phyloP scores from a whole-genome alignment of 2,329 filamentous ascomycete genomes.

The Nigrospora sphaerica region DNA sequence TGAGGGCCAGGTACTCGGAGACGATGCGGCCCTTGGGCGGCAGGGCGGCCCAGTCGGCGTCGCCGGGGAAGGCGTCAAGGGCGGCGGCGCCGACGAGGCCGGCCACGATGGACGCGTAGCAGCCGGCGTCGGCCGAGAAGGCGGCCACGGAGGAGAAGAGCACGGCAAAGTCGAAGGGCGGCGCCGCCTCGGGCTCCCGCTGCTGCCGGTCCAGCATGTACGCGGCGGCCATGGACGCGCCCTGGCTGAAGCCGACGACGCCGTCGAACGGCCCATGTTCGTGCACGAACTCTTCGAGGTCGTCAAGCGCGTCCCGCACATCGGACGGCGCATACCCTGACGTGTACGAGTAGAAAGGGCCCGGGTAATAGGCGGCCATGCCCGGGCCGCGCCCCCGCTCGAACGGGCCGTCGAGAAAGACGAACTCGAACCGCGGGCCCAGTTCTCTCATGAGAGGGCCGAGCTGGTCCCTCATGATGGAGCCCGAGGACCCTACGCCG shows the following conservation, averaged over 20 bases:
- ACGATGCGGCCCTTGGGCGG: neutral
- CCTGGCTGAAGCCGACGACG: neutral
- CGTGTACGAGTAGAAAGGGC: neutral
- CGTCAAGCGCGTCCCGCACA: neutral
- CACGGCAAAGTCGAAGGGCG: neutral
- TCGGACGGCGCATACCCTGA: neutral
- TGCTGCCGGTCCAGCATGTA: neutral
- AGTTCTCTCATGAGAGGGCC: neutral
- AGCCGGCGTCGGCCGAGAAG: neutral
- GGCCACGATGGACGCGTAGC: neutral
- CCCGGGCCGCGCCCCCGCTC: neutral
- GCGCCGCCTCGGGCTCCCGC: neutral
- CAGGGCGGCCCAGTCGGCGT: neutral
- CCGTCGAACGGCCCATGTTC: neutral
- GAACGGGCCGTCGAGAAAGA: neutral
- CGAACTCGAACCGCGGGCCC: neutral
- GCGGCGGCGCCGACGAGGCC: neutral
- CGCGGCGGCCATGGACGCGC: neutral
- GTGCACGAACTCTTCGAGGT: neutral
- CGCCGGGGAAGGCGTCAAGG: neutral
- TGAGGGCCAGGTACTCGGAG: neutral
- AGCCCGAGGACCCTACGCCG: neutral
- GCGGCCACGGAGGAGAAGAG: neutral
- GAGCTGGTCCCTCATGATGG: neutral
- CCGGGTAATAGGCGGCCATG: neutral